Evolutionary conservation across 139 green algal species (phyloP).

Genomic region (Desmodesmus armatus): DNA sequence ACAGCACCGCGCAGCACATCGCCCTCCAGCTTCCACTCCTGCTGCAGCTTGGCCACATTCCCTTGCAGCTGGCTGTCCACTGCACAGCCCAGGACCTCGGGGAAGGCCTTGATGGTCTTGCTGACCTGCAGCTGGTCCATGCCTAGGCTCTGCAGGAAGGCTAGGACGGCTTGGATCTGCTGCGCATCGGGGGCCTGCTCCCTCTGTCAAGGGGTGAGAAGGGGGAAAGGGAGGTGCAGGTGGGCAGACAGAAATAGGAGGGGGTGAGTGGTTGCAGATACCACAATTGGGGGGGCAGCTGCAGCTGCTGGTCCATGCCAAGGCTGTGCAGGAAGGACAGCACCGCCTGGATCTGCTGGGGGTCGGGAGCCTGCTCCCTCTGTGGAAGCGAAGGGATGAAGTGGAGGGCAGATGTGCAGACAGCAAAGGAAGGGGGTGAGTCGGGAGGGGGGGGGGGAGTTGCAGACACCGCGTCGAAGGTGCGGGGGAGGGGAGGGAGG

Average conservation of each 20-base stretch:
- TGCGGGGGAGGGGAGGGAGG: too few species aligned
- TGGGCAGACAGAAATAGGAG: too few species aligned
- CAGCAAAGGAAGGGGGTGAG: background rate
- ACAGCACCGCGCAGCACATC: conserved; percentile 52
- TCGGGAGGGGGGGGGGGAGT: too few species aligned
- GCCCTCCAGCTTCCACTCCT: conserved; percentile 63
- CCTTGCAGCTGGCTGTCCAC: conserved; percentile 53
- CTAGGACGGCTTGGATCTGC: conserved; percentile 31
- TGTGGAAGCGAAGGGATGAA: background rate
- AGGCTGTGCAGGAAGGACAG: too few species aligned
- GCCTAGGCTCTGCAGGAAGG: conserved; percentile 53
- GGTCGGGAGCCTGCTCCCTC: conserved; percentile 4
- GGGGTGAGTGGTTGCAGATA: too few species aligned
- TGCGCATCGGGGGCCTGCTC: background rate
- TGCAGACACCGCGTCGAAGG: too few species aligned
- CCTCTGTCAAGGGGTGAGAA: too few species aligned
- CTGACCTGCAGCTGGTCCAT: conserved; percentile 43
- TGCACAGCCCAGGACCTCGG: conserved; percentile 62
- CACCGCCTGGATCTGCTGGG: conserved; percentile 13
- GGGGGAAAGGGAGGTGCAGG: too few species aligned
- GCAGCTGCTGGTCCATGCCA: too few species aligned
- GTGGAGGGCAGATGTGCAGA: background rate
- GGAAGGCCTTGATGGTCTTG: conserved; percentile 52
- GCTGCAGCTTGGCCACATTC: conserved; percentile 58
- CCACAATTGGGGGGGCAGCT: too few species aligned